phyloP scores from a whole-genome alignment of 2,329 filamentous ascomycete species.

The Oidium heveae region DNA sequence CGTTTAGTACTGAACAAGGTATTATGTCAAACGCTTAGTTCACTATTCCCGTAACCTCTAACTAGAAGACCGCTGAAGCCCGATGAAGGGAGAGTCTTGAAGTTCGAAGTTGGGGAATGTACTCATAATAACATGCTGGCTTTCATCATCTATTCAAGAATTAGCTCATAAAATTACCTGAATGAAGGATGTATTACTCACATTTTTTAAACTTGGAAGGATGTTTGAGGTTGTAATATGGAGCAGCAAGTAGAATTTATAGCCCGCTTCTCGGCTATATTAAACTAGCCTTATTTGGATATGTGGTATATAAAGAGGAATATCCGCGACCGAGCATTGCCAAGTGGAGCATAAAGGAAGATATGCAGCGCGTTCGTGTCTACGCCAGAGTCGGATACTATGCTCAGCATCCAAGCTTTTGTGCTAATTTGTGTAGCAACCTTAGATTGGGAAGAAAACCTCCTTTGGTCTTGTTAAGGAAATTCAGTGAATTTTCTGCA shows the following conservation, averaged over 20 bases:
- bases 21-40: constrained; percentile 98
- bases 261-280: neutral
- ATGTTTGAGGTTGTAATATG: constrained; percentile 20
- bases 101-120: constrained; percentile 37
- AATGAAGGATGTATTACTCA: constrained; percentile 25
- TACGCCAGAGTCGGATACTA: too few species aligned
- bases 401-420: too few species aligned
- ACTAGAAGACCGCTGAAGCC: constrained; percentile 72
- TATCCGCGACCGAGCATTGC: too few species aligned
- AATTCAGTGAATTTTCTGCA: neutral
- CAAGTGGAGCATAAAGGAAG: too few species aligned
- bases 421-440: too few species aligned
- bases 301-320: too few species aligned
- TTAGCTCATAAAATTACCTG: constrained; percentile 11
- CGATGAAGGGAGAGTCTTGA: constrained; percentile 63
- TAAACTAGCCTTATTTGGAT: neutral
- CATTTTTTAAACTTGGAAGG: constrained; percentile 99
- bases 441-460: too few species aligned
- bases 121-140: constrained; percentile 89
- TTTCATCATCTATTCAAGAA: constrained; percentile 75
- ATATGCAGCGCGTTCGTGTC: too few species aligned
- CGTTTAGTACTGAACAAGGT: constrained; percentile 96
- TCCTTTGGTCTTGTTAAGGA: too few species aligned
- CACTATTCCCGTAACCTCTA: constrained; percentile 47
- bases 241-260: neutral